Base-by-base conservation (phyloP, 2,329 filamentous ascomycete species). In the Cercospora sp. region DNA sequence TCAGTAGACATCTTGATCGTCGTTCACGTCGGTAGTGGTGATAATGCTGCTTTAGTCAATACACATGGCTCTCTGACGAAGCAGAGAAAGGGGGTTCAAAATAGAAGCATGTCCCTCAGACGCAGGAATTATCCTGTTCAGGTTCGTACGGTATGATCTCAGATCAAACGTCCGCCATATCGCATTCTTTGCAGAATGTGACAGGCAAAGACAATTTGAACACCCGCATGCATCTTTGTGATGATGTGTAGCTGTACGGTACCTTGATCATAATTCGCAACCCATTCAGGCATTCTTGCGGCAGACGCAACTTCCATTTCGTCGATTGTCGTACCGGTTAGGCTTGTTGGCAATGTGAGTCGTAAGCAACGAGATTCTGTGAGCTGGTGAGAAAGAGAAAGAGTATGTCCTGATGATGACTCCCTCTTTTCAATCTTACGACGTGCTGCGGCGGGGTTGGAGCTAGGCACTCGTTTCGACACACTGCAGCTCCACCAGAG, bases 91-190 rank as follows among this genome's bases (percentile, higher is more conserved):
- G 82, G 85, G 87, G 87, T 5, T 42, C 36, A 53, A 53, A 53
- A 13, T 87, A 90, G 90, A 63, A 90, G 90, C 90, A 92, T 89
- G 92, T 88, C 90, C 92, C 92, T 67, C 89, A 53, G 48, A 53
- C 90, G 90, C 90, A 91, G 89, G 89, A 86, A 91, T 91, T 91
- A 90, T 89, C 88, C 89, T 91, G 89, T 59, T 91, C 90, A 92
- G 92, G 90, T 92, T 91, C 85, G 83, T 82, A 85, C 89, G 89
- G 89, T 91, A 89, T 90, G 82, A 86, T 91, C 89, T 91, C 88
- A 91, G 88, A 89, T 83, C 83, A n/a, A 72, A 53, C 68, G 63
- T 58, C 64, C 48, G 42, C 64, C 53, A 36, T 33, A 72, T 74
- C 72, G 72, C 75, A 74, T 72, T 74, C 64, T 65, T 61, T 67